A percentile compares a stretch with the other conserved stretches of the same genome.
Conservation (phyloP, 306 rosid species). For the Astragalus membranaceus region DNA sequence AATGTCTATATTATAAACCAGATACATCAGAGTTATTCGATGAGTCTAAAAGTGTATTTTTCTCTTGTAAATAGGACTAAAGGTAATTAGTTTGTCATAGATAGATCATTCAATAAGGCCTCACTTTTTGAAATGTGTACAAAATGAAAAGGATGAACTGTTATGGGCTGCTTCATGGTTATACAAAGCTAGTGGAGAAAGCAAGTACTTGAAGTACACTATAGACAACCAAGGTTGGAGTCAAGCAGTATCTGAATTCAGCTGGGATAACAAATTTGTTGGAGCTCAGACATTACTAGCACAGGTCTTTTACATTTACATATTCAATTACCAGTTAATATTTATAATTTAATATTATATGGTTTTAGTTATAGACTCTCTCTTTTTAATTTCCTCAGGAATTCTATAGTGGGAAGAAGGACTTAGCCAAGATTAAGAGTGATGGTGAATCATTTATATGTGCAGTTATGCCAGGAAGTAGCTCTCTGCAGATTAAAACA, state of each 20-base stretch:
- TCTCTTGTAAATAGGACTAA: too few species aligned
- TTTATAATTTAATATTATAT: not conserved
- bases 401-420: conserved; percentile 50
- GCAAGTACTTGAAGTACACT: conserved; percentile 48
- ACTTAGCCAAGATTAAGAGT: conserved; percentile 45
- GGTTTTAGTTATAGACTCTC: not conserved
- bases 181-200: conserved; percentile 58
- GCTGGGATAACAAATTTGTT: conserved; percentile 86
- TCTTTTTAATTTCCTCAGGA: conserved; percentile 31
- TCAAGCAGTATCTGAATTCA: conserved; percentile 55
- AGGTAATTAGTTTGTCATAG: not conserved
- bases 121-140: not conserved
- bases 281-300: conserved; percentile 78
- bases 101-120: not conserved
- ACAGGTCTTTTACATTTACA: conserved; percentile 29
- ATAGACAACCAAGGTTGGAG: conserved; percentile 66
- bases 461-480: conserved; percentile 70
- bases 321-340: not conserved
- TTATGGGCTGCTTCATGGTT: conserved; percentile 89
- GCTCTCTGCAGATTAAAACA: conserved; percentile 47
- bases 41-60: too few species aligned
- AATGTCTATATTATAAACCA: too few species aligned
- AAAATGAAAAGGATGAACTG: conserved; percentile 61
- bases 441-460: conserved; percentile 64
- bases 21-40: too few species aligned